Evolutionary conservation across 2,329 filamentous ascomycete species (phyloP), one percentile per base, ranked within the genome.

Genomic region (Fusarium sp.): DNA sequence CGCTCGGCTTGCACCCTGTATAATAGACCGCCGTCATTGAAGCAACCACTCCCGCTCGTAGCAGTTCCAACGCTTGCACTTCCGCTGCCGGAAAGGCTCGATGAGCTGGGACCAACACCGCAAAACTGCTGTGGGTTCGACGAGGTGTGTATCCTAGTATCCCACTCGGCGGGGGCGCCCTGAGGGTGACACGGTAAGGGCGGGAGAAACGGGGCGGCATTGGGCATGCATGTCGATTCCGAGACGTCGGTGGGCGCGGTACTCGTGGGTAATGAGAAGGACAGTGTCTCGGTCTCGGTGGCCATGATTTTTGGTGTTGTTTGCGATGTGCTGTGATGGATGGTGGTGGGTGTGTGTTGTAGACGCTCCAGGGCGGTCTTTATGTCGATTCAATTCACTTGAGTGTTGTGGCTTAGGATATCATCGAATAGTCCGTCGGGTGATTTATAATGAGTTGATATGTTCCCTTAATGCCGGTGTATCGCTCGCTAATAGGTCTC

Each of bases 271-370:
- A 79, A 61, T 48, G 75, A 79, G 40, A 78, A 62, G 6, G 77
- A 78, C 36, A 78, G 48, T 12, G 77, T 78, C 39, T 79, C 77
- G 37, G 77, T 79, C 40, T 79, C 76, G 71, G 77, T 79, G 16
- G 74, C 70, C 76, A 79, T 79, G 67, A 50, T 65, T 50, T 46
- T 55, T 23, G 59, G 30, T 34, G 44, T 47, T 34, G 31, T 34
- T 34, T 34, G 31, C 12, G 31, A 9, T 34, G 31, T 23, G 23
- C 23, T 23, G 23, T 23, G 23, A 23, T 23, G 23, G 23, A 23
- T 23, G 23, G 23, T 23, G 23, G 23, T 3, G 3, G 23, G 16
- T 6, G 46, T 18, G 28, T 34, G 31, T 34, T 34, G 31, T 34
- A 55, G 64, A 61, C 68, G 60, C 68, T 56, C 65, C 41, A 10